Conservation (phyloP, 768 basidiomycete genomes). For the Lactarius trivialis region DNA sequence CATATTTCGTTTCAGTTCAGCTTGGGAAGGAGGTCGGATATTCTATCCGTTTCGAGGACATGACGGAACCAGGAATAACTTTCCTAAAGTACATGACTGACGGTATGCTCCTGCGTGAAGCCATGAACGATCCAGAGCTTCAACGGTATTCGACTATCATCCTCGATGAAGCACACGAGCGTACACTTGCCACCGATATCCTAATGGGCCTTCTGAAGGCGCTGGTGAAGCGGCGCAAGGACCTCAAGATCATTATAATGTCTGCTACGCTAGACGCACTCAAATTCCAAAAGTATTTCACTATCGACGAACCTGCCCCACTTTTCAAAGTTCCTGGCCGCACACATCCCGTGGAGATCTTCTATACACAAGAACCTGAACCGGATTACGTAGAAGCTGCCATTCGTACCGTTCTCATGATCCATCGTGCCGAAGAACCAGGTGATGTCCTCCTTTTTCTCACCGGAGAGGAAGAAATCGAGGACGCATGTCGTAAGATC, state of each 20-base stretch:
- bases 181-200: constrained; percentile 95
- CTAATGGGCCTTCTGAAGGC: constrained; percentile 94
- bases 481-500: constrained; percentile 92
- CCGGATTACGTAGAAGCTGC: constrained; percentile 97
- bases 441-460: constrained; percentile 94
- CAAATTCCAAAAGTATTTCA: constrained; percentile 96
- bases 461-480: constrained; percentile 98
- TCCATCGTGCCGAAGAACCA: constrained; percentile 89
- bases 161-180: constrained; percentile 97
- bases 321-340: constrained; percentile 89
- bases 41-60: constrained; percentile 97
- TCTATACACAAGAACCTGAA: constrained; percentile 88
- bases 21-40: constrained; percentile 96
- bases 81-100: constrained; percentile 99
- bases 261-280: constrained; percentile 94
- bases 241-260: constrained; percentile 98
- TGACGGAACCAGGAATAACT: constrained; percentile 83
- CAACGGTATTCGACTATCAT: constrained; percentile 95
- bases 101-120: constrained; percentile 97
- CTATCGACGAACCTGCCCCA: constrained; percentile 48
- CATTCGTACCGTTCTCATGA: constrained; percentile 93
- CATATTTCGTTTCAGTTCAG: constrained; percentile 47
- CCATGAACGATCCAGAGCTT: constrained; percentile 92
- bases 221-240: constrained; percentile 69
- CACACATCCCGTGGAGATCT: constrained; percentile 93